Percentiles rank a stretch among this genome's conserved stretches.
Evolutionary conservation across 148 eudicot genomes (phyloP).

Genomic region (Dysphania ambrosioides): DNA sequence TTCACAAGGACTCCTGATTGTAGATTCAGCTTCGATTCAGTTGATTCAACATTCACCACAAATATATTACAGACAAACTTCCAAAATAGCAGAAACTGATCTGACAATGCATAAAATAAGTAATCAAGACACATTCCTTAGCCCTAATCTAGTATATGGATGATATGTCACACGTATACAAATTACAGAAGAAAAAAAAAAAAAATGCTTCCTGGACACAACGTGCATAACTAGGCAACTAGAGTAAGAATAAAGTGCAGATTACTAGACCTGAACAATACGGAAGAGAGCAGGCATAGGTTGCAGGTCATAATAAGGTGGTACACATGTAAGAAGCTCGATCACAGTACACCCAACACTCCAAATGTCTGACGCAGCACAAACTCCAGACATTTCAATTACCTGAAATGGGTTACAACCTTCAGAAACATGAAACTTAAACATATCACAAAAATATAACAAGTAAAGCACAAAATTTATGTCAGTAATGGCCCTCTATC

Average conservation of each 20-base stretch:
- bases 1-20: background rate
- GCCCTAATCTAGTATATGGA: background rate
- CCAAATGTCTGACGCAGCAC: conserved; percentile 99
- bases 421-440: conserved; percentile 1
- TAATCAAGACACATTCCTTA: background rate
- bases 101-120: background rate
- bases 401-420: conserved; percentile 51
- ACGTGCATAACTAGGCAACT: background rate
- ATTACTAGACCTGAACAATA: conserved; percentile 76
- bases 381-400: conserved; percentile 99
- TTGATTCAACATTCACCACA: background rate
- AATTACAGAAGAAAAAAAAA: background rate
- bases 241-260: conserved; percentile 2
- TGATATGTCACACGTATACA: background rate
- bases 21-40: background rate
- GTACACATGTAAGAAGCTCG: conserved; percentile 95
- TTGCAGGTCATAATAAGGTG: conserved; percentile 97
- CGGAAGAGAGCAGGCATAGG: conserved; percentile 99
- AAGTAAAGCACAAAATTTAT: background rate
- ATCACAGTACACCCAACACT: conserved; percentile 99
- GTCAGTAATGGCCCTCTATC: background rate
- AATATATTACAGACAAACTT: background rate
- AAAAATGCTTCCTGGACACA: background rate
- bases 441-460: background rate
- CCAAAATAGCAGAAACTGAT: background rate